Evolutionary conservation across 768 basidiomycete species (phyloP).

Genomic region (Russula lepida): DNA sequence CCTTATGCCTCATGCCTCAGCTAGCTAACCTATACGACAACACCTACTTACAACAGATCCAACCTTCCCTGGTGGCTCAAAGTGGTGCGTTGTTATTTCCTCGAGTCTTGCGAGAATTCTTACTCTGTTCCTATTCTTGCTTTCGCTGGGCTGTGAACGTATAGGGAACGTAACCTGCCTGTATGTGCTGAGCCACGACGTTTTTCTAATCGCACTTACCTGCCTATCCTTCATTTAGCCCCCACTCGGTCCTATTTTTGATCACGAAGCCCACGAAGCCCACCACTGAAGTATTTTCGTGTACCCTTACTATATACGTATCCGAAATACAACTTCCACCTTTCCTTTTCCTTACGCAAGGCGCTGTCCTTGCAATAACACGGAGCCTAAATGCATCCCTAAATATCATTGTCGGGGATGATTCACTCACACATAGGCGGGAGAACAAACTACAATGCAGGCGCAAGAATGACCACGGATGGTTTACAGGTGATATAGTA

Average conservation of each 20-base stretch:
- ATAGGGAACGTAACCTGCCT: constrained; percentile 76
- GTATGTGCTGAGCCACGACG: constrained; percentile 35
- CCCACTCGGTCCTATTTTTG: constrained; percentile 19
- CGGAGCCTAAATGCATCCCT: background rate
- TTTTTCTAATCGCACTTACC: background rate
- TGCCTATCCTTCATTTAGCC: background rate
- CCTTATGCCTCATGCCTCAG: background rate
- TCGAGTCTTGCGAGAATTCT: background rate
- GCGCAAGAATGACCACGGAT: background rate
- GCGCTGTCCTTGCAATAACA: background rate
- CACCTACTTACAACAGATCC: constrained; percentile 44
- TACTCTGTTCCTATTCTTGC: background rate
- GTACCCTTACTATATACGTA: background rate
- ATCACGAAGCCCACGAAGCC: constrained; percentile 19
- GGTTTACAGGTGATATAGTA: background rate
- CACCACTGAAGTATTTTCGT: background rate
- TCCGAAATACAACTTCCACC: background rate
- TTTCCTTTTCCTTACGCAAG: background rate
- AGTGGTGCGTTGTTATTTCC: constrained; percentile 64
- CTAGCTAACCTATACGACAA: background rate
- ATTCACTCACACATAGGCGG: background rate
- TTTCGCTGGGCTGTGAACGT: background rate
- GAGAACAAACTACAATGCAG: background rate
- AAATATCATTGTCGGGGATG: background rate
- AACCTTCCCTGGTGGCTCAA: constrained; percentile 83